Base-by-base conservation (phyloP, 1,284 basidiomycete genomes). In the Moesziomyces antarcticus region DNA sequence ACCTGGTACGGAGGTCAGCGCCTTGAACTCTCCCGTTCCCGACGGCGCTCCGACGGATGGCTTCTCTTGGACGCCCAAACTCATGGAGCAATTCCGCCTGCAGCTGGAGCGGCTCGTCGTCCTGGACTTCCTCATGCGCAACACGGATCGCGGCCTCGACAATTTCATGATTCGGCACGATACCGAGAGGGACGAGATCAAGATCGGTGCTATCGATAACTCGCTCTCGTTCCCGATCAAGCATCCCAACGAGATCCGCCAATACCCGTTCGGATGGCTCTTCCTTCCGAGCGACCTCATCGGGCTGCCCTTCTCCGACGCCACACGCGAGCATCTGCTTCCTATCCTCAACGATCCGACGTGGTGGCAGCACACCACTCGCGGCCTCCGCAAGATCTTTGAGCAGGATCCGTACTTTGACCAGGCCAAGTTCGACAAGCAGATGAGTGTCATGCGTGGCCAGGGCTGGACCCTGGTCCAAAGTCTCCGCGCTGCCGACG, bases 321-420 rank as follows among this genome's bases (percentile, higher is more conserved):
- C 89, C 82, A 94, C 93, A 2, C 87, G 93, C 25, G 88, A 89
- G 51, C 91, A 93, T 76, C 93, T 95, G 82, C 84, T 96, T 51
- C 91, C 92, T 0, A 85, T 93, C 30, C 85, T 97, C 43, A 92
- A 91, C 10, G 91, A 90, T 8, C 93, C 92, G 73, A 80, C 86
- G 5, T 97, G 94, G 94, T 97, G 94, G 94, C 89, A 92, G 73
- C 90, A 93, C 80, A 94, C 93, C 5, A 91, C 90, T 1, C 90
- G 87, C 69, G 89, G 93, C 72, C 86, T 96, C 8, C 87, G 90
- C 62, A 90, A 90, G 72, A 80, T 94, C 21, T 94, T 94, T 81
- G 88, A 89, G 16, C 87, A 92, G 16, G 93, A 94, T 82, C 89
- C 90, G 5, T 93, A 92, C 51, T 86, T 85, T 57, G 81, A 84